These are phyloP conservation scores for Auriscalpium orientale DNA, from an alignment of 768 basidiomycete species.

Conservation along the genomic window DNA sequence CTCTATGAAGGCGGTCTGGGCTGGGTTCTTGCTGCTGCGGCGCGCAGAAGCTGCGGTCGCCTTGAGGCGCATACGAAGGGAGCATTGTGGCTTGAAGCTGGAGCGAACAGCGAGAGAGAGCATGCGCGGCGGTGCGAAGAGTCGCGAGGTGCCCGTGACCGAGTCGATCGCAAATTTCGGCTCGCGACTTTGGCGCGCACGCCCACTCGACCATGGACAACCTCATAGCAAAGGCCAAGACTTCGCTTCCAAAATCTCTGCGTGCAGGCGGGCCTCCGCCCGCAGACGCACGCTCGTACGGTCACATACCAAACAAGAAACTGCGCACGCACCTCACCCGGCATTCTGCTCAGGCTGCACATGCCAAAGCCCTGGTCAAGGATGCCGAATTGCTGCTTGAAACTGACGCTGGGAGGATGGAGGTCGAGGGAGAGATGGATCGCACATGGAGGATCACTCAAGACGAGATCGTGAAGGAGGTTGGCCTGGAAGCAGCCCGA, in stretches of 20 bases:
- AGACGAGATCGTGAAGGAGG: constrained; percentile 57
- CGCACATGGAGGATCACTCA: constrained; percentile 86
- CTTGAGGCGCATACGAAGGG: no score
- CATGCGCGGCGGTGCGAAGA: no score
- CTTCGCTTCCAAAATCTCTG: constrained; percentile 64
- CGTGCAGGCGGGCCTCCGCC: constrained; percentile 40
- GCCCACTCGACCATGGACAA: neutral
- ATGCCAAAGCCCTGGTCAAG: constrained; percentile 51
- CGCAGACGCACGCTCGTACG: constrained; percentile 40
- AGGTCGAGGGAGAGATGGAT: constrained; percentile 76
- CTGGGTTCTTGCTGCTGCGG: no score
- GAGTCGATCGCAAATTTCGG: no score
- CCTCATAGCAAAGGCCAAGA: constrained; percentile 21
- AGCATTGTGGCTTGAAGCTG: no score
- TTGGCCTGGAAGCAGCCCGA: constrained; percentile 68
- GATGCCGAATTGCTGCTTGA: constrained; percentile 68
- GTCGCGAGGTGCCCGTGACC: no score
- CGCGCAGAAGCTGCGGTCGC: no score
- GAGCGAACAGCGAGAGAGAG: no score
- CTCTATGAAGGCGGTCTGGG: no score
- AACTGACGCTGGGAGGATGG: constrained; percentile 65
- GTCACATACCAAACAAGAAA: constrained; percentile 67
- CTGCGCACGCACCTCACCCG: constrained; percentile 62
- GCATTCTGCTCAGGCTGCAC: constrained; percentile 53
- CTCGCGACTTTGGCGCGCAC: no score